phyloP scores from a whole-genome alignment of 305 asterid genomes.

The Solanum hybrid region DNA sequence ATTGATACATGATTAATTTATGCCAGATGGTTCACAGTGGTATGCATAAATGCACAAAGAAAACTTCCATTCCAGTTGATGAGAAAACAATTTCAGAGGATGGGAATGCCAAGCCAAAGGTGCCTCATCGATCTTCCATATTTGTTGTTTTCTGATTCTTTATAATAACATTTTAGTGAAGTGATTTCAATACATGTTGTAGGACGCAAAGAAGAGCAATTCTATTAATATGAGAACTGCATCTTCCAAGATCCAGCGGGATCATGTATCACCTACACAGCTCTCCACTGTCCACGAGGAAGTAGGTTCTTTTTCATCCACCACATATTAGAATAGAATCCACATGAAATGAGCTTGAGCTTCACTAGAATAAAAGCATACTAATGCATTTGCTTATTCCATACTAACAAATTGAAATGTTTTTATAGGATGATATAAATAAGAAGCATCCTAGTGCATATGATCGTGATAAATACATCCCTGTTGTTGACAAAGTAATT shows the following conservation, averaged over 20 bases:
- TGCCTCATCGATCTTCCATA: slow-evolving; percentile 7
- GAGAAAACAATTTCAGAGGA: slow-evolving; percentile 74
- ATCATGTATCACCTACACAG: slow-evolving; percentile 21
- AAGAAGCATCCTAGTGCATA: slow-evolving; percentile 12
- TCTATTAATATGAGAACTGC: slow-evolving; percentile 32
- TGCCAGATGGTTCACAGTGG: slow-evolving; percentile 81
- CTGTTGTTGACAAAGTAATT: slow-evolving; percentile 39
- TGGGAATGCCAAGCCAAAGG: slow-evolving; percentile 39
- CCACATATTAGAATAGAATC: not conserved
- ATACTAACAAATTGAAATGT: not conserved
- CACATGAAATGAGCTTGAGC: not conserved
- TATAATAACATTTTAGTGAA: not conserved
- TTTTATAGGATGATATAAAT: slow-evolving; percentile 20
- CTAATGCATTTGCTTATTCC: not conserved
- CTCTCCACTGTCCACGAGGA: slow-evolving; percentile 51
- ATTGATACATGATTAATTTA: slow-evolving; percentile 3
- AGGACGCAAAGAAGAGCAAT: slow-evolving; percentile 31
- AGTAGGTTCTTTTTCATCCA: slow-evolving; percentile 25
- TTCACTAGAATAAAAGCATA: not conserved
- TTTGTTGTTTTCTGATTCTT: not conserved
- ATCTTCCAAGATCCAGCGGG: slow-evolving; percentile 23
- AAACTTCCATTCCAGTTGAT: slow-evolving; percentile 28
- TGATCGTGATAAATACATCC: slow-evolving; percentile 21
- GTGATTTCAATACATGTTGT: slow-evolving; percentile 7
- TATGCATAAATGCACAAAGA: slow-evolving; percentile 31